Percentiles rank a stretch among this genome's conserved stretches.
These are phyloP conservation scores for Zarea fungicola DNA, from an alignment of 2,329 filamentous ascomycete species.

Conservation along the genomic window DNA sequence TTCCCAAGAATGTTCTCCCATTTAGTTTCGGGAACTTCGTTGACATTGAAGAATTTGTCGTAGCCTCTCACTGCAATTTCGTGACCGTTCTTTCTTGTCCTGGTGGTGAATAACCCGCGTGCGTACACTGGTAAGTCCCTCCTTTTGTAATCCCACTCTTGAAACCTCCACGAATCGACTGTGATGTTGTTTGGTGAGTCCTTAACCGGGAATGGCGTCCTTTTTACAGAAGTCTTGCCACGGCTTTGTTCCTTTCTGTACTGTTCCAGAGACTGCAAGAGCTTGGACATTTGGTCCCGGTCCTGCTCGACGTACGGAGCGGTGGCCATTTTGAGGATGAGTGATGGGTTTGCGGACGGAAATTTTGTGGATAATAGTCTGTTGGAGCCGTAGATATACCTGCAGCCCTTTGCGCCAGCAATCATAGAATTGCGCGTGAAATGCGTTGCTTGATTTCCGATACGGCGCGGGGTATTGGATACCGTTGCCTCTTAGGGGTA, in stretches of 20 bases:
- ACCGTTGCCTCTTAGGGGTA: no score
- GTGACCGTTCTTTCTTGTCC: conserved; percentile 53
- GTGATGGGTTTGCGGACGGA: neutral
- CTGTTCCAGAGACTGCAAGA: conserved; percentile 60
- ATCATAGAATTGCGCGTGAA: no score
- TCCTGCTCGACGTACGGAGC: conserved; percentile 67
- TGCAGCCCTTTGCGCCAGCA: neutral
- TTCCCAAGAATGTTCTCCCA: conserved; percentile 73
- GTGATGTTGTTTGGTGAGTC: conserved; percentile 57
- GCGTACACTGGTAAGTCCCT: conserved; percentile 83
- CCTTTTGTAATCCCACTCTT: conserved; percentile 95
- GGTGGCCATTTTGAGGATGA: conserved; percentile 9
- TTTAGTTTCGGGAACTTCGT: conserved; percentile 73
- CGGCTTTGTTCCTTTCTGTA: conserved; percentile 51
- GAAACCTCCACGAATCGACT: conserved; percentile 89
- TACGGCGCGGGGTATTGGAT: no score
- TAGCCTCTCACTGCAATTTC: conserved; percentile 89
- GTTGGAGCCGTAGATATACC: neutral
- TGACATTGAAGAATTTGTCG: conserved; percentile 97
- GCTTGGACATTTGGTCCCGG: conserved; percentile 56
- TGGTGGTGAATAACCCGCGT: conserved; percentile 87
- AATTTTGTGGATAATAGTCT: neutral
- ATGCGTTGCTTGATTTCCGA: no score
- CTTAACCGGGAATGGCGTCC: conserved; percentile 67
- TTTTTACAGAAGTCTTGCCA: conserved; percentile 67